Evolutionary conservation across 2,329 filamentous ascomycete species (phyloP), one percentile per base, ranked within the genome.

Genomic region (Trichoderma oligosporum): DNA sequence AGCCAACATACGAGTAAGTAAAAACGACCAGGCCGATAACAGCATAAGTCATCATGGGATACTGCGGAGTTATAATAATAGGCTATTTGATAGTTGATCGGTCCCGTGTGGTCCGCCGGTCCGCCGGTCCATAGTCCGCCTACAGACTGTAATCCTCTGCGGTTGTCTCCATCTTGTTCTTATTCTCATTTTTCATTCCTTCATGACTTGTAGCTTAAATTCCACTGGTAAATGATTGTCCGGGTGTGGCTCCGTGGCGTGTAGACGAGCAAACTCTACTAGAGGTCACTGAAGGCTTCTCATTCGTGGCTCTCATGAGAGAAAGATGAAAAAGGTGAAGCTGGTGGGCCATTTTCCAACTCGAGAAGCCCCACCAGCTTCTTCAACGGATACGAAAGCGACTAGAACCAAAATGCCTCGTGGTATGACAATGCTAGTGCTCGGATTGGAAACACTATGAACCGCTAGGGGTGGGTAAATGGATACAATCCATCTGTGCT

Each of bases 361-460:
- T 38, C 41, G 20, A 46, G 16, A 27, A 45, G 24, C 24, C 22
- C 52, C 31, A 22, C 24, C 9, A 38, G 31, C 29, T 16, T 22
- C 16, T 55, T 4, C 33, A 55, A 38, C 8, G n/a, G 36, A 35
- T 6, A 33, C 12, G 4, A 33, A 38, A 31, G 27, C 24, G 25
- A 41, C 36, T 14, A 46, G 12, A 46, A 27, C 44, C 29, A 12
- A 46, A 33, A 33, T 24, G 7, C 20, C 4, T 7, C 7, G 52
- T 31, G 16, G 33, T 22, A 24, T 38, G 52, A 46, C 52, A 55
- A n/a, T 46, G 31, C 33, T 55, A 55, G 52, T 55, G 31, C 39
- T 27, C 41, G 41, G 22, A 39, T 7, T 38, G 18, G 52, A 55
- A 45, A 38, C 39, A 45, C 22, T 38, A 18, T 55, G 41, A 46